Evolutionary conservation across 805 yeast species (phyloP), one percentile per base, ranked within the genome.

Genomic region (Debaryomyces maramus): DNA sequence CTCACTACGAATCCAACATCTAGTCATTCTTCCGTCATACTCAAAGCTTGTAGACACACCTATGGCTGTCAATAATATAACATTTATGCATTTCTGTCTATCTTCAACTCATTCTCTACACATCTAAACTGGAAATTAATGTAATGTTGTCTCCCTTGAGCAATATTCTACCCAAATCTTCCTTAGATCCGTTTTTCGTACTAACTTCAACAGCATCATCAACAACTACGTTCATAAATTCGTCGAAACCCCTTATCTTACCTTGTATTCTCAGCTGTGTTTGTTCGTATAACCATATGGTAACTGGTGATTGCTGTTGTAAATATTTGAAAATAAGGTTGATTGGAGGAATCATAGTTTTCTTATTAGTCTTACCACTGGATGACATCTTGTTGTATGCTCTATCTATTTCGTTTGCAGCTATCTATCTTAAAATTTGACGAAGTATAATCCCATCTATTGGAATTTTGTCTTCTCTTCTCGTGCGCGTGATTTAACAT

Each of bases 81-180:
- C n/a, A n/a, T n/a, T n/a, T n/a, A n/a, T n/a, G n/a, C n/a, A n/a
- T n/a, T n/a, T n/a, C n/a, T n/a, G n/a, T n/a, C n/a, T n/a, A n/a
- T 24, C 28, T 10, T 24, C 10, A 6, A 3, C 13, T 22, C 13
- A 13, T 10, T 8, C 28, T 18, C 44, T 44, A 61, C 22, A 57
- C 51, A 27, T 69, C 74, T 41, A 63, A 50, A 36, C 68, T 55
- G 13, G 69, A 60, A 13, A 93, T 84, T 41, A 91, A 65, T 6
- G 96, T 84, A 32, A 93, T 87, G 58, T 89, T 93, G 58, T 93
- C 99, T 3, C 99, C 99, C 62, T 93, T 93, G 41, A 93, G 68
- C 48, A 93, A 60, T 17, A 93, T 78, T 43, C 85, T 70, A 1
- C 96, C 96, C 41, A 88, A 55, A n/a, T 65, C 63, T 19, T 78